These are phyloP conservation scores for Pseudevernia furfuracea DNA, from an alignment of 495 filamentous ascomycete species.

Conservation along the genomic window DNA sequence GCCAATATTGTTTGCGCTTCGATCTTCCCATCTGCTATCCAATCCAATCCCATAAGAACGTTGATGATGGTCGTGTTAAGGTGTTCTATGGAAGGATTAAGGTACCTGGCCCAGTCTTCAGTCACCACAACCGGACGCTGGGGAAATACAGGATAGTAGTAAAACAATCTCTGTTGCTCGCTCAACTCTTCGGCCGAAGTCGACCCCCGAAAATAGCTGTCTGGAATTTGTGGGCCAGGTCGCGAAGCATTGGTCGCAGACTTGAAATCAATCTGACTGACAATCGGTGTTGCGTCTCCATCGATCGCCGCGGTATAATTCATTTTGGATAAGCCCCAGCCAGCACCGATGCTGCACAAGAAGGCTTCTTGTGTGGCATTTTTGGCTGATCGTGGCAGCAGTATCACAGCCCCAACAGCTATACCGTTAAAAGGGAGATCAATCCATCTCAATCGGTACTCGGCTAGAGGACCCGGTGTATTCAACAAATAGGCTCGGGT, in stretches of 20 bases:
- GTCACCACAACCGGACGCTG: not conserved
- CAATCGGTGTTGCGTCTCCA: no score
- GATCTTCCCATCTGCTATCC: no score
- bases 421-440: slow-evolving; percentile 10
- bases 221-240: no score
- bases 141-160: not conserved
- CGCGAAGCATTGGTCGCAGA: no score
- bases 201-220: no score
- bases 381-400: not conserved
- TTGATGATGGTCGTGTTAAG: slow-evolving; percentile 10
- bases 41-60: not conserved
- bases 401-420: slow-evolving; percentile 12
- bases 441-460: slow-evolving; percentile 14
- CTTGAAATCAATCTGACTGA: not conserved
- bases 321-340: slow-evolving; percentile 7
- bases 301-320: no score
- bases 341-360: slow-evolving; percentile 10
- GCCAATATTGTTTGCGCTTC: no score
- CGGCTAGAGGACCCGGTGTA: not conserved
- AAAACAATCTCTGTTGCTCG: no score
- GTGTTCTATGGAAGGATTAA: slow-evolving; percentile 7
- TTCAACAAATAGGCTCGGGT: not conserved
- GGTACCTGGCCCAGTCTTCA: slow-evolving; percentile 11
- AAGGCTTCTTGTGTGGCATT: not conserved
- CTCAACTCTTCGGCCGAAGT: not conserved